Conservation (phyloP, 306 rosid species). For the Cercis canadensis region DNA sequence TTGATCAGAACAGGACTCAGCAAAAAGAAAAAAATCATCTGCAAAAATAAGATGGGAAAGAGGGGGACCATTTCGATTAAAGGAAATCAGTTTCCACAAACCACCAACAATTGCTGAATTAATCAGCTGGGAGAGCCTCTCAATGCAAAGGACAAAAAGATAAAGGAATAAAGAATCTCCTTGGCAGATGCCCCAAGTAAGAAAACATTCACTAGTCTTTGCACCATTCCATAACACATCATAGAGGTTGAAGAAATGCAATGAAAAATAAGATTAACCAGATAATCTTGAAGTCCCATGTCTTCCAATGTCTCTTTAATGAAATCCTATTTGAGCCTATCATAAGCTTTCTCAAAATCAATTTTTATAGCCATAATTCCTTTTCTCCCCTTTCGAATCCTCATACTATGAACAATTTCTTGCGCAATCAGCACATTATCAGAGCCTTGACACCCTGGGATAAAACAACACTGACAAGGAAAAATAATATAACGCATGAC, state of each 20-base stretch:
- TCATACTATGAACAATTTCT: background rate
- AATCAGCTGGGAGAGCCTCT: background rate
- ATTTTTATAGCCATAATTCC: background rate
- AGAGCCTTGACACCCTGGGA: background rate
- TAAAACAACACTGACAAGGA: background rate
- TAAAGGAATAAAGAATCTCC: background rate
- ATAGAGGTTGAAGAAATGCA: background rate
- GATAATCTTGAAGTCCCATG: background rate
- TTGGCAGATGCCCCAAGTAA: background rate
- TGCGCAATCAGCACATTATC: background rate
- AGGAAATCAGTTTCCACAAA: background rate
- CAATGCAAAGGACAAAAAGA: background rate
- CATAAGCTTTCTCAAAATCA: background rate
- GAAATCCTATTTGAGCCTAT: background rate
- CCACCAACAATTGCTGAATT: background rate
- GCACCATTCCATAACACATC: background rate
- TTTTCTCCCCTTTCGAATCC: background rate
- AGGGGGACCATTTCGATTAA: background rate
- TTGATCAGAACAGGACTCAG: background rate
- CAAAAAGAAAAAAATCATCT: background rate
- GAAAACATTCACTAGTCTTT: background rate
- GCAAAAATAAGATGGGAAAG: background rate
- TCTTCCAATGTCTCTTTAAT: background rate
- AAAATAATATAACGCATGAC: background rate
- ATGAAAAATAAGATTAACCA: background rate